Evolutionary conservation across 257 asterid genomes (phyloP).

Genomic region (Solanum etuberosum): DNA sequence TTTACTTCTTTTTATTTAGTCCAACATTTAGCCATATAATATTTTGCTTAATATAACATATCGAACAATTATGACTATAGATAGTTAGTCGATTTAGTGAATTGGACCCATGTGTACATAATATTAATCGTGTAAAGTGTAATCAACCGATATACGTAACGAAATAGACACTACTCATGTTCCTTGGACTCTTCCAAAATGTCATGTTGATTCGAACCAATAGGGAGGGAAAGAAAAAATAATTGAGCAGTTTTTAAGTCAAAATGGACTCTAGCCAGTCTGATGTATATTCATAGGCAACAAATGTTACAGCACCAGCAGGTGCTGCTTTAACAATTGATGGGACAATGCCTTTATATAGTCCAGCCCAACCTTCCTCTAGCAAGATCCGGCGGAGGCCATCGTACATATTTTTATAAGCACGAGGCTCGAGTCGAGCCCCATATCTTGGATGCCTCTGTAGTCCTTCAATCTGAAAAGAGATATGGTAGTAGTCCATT

Average conservation of each 20-base stretch:
- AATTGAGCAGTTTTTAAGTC: constrained; percentile 21
- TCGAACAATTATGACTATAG: too few relatives aligned
- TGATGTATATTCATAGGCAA: constrained; percentile 64
- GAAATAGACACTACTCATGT: background rate
- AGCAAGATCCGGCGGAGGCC: constrained; percentile 45
- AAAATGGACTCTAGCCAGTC: constrained; percentile 60
- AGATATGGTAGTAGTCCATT: background rate
- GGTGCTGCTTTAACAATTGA: constrained; percentile 91
- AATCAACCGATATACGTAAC: too few relatives aligned
- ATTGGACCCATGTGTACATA: too few relatives aligned
- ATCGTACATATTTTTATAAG: constrained; percentile 64
- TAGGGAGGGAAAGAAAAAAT: background rate
- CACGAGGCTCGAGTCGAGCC: constrained; percentile 64
- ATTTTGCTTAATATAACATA: too few relatives aligned
- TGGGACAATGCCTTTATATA: constrained; percentile 87
- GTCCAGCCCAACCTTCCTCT: constrained; percentile 71
- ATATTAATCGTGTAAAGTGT: too few relatives aligned
- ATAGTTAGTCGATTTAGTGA: too few relatives aligned
- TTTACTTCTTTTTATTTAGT: too few relatives aligned
- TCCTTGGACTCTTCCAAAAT: background rate
- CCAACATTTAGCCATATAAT: too few relatives aligned
- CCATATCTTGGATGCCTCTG: constrained; percentile 77
- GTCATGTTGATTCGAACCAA: background rate
- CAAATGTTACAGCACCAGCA: constrained; percentile 93
- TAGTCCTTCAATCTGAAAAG: constrained; percentile 67